A percentile compares a stretch with the other conserved stretches of the same genome.
Conservation (phyloP, 2,329 filamentous ascomycete genomes). For the Pseudophaeomoniella oleicola region DNA sequence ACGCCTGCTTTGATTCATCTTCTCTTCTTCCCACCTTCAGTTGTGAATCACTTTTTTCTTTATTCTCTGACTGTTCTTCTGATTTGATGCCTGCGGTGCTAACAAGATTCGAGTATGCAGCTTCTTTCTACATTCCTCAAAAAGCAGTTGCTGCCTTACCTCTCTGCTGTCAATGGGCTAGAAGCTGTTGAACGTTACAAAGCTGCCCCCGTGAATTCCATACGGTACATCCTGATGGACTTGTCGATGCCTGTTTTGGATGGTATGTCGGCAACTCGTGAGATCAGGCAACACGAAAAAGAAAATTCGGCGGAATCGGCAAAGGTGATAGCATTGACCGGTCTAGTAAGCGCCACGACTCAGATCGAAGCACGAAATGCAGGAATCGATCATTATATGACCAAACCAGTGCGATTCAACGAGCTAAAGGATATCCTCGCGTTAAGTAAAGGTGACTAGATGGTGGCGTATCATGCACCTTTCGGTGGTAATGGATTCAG, state of each 20-base stretch:
- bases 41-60: neutral
- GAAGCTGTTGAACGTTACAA: slow-evolving; percentile 2
- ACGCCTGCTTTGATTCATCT: neutral
- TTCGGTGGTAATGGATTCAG: too few species aligned
- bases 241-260: slow-evolving; percentile 23
- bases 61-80: slow-evolving; percentile 1
- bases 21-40: neutral
- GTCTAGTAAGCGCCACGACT: slow-evolving; percentile 15
- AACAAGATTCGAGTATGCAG: neutral
- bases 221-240: slow-evolving; percentile 12
- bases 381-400: slow-evolving; percentile 19
- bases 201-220: slow-evolving; percentile 1
- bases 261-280: slow-evolving; percentile 10
- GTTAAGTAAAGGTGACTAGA: too few species aligned
- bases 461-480: too few species aligned
- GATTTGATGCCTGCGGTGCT: neutral
- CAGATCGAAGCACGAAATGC: slow-evolving; percentile 16
- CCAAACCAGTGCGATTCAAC: slow-evolving; percentile 15
- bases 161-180: neutral
- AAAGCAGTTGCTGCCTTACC: neutral
- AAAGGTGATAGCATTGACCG: slow-evolving; percentile 16
- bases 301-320: slow-evolving; percentile 3
- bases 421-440: too few species aligned
- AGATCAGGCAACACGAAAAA: slow-evolving; percentile 16
- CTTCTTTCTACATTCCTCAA: slow-evolving; percentile 1